These are phyloP conservation scores for Fusarium sp. DNA, from an alignment of 2,329 filamentous ascomycete species.

Conservation along the genomic window DNA sequence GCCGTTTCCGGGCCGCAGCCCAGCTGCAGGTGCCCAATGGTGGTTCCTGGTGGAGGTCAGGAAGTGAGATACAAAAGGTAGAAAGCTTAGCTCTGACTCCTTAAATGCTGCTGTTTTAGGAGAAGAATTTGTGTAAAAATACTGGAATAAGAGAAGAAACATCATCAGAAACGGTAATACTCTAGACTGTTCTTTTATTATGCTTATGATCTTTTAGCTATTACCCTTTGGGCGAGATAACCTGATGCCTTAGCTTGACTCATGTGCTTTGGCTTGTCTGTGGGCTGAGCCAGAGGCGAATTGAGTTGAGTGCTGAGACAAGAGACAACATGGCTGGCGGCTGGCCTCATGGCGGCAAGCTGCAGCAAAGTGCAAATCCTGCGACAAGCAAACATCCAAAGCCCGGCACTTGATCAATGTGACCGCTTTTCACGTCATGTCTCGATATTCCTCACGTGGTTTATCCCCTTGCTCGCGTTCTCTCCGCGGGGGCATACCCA, in stretches of 20 bases:
- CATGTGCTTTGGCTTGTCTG: not conserved
- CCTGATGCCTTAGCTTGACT: not conserved
- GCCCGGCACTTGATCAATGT: not conserved
- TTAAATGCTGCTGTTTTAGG: not conserved
- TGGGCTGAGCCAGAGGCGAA: not conserved
- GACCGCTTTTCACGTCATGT: not conserved
- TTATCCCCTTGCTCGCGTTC: not conserved
- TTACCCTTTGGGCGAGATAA: not conserved
- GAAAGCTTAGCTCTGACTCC: not conserved
- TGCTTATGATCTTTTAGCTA: not conserved
- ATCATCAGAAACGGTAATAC: not conserved
- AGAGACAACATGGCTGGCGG: slow-evolving; percentile 2
- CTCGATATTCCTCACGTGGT: not conserved
- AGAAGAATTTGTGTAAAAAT: not conserved
- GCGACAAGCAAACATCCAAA: not conserved
- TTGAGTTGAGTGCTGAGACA: not conserved
- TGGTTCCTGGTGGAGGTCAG: not conserved
- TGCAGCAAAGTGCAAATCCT: not conserved
- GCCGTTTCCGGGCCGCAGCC: slow-evolving; percentile 9
- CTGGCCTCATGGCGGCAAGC: not conserved
- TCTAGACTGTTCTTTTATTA: not conserved
- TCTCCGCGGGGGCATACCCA: slow-evolving; percentile 1
- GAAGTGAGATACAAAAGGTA: not conserved
- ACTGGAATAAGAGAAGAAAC: not conserved
- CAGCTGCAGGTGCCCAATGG: not conserved